Base-by-base conservation (phyloP, 805 yeast species). In the Hemisphaericaspora nanyangensis region DNA sequence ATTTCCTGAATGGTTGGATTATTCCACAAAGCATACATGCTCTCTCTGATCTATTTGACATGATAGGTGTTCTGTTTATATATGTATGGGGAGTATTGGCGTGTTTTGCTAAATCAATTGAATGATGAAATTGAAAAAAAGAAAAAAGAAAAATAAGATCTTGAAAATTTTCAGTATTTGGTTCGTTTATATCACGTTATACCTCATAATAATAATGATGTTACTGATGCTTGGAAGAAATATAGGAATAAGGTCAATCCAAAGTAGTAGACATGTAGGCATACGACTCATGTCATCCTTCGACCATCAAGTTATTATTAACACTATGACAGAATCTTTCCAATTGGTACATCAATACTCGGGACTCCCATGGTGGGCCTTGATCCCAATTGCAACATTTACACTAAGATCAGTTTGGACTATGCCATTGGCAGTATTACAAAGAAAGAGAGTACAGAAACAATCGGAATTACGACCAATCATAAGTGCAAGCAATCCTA, bases 1-100 rank as follows among this genome's bases (percentile, higher is more conserved):
- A 93, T 53, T 74, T 49, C 31, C 70, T 76, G 50, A 84, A 76
- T 5, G 95, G 79, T 55, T 87, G 95, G 39, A 91, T 86, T 39
- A 91, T 75, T 4, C 97, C 98, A 64, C 99, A 91, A 42, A 93
- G 76, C 96, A 91, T 86, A 56, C 99, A 91, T 6, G 98, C 98
- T 71, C 99, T 79, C 47, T 89, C 95, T 7, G 83, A 73, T 65
- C 81, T 76, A 26, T 76, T 65, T 11, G 82, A 68, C 74, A 69
- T 69, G 18, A 10, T 37, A n/a, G n/a, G n/a, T n/a, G 8, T 17
- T 4, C 12, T 19, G 24, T 15, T 34, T 18, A 17, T n/a, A n/a
- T n/a, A n/a, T n/a, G 34, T 13, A 10, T 13, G 18, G 17, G 27
- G n/a, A 18, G 18, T 33, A 3, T 17, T 33, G 16, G 13, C 13